A percentile compares a stretch with the other conserved stretches of the same genome.
Evolutionary conservation across 1,284 basidiomycete genomes (phyloP).

Genomic region (Apiotrichum veenhuisii): DNA sequence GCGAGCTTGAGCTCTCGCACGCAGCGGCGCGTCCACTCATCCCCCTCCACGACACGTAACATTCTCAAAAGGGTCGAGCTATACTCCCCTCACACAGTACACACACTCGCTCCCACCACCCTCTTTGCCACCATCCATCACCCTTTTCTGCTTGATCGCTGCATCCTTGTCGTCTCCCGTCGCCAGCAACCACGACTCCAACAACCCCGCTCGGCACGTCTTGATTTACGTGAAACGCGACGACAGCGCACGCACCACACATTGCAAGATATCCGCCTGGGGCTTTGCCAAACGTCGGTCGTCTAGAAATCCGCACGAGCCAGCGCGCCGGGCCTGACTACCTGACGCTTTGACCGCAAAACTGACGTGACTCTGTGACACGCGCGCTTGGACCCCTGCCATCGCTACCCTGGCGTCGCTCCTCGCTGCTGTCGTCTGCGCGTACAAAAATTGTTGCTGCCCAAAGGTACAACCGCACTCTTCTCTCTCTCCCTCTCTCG

Average conservation of each 20-base stretch:
- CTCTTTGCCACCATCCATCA: neutral
- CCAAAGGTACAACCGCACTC: neutral
- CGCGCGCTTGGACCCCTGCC: constrained; percentile 1
- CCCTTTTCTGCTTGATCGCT: neutral
- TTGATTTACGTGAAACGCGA: neutral
- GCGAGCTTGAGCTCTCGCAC: neutral
- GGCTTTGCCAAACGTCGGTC: too few relatives aligned
- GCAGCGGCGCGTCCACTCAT: neutral
- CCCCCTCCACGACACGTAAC: neutral
- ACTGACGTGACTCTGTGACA: constrained; percentile 1
- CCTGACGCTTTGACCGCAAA: neutral
- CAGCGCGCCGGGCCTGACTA: neutral
- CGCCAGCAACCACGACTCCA: neutral
- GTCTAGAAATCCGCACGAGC: neutral
- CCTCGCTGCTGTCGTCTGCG: too few relatives aligned
- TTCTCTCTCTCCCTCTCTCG: neutral
- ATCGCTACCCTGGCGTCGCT: too few relatives aligned
- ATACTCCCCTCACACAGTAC: too few relatives aligned
- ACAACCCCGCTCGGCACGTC: too few relatives aligned
- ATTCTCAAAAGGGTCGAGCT: neutral
- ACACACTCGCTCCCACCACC: neutral
- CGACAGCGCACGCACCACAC: too few relatives aligned
- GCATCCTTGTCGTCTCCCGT: neutral
- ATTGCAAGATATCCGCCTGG: too few relatives aligned
- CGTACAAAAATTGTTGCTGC: neutral